These are phyloP conservation scores for Eutrema yunnanense DNA, from an alignment of 345 rosid species.

Conservation along the genomic window DNA sequence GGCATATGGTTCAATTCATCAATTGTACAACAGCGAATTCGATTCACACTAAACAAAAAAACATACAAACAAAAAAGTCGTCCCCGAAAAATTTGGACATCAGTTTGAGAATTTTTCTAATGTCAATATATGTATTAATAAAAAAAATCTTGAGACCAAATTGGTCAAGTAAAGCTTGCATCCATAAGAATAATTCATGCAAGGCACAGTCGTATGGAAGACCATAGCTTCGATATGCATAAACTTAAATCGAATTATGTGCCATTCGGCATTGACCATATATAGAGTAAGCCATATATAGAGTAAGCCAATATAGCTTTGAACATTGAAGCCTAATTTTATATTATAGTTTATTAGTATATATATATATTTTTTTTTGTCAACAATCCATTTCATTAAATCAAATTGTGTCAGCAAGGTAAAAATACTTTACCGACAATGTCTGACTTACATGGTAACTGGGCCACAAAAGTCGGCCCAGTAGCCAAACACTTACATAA, in stretches of 20 bases:
- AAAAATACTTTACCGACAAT: too few species aligned
- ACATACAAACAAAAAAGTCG: neutral
- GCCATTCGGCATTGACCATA: neutral
- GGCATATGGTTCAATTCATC: neutral
- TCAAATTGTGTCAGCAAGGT: too few species aligned
- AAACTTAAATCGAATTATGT: neutral
- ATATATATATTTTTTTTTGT: too few species aligned
- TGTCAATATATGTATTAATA: neutral
- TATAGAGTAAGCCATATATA: neutral
- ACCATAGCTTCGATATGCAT: neutral
- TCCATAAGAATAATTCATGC: neutral
- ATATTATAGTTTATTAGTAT: too few species aligned
- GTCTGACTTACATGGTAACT: too few species aligned
- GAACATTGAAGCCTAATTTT: neutral
- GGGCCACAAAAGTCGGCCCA: too few species aligned
- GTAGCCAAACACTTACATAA: too few species aligned
- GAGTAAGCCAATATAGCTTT: neutral
- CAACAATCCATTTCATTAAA: too few species aligned
- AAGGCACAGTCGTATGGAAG: neutral
- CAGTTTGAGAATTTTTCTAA: neutral
- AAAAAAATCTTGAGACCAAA: neutral
- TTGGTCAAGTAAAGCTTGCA: slow-evolving; percentile 4
- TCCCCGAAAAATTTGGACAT: neutral
- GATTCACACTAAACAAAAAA: neutral
- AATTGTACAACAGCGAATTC: neutral